These are phyloP conservation scores for Candida albicans DNA, from an alignment of 1,139 yeast species.

Conservation along the genomic window DNA sequence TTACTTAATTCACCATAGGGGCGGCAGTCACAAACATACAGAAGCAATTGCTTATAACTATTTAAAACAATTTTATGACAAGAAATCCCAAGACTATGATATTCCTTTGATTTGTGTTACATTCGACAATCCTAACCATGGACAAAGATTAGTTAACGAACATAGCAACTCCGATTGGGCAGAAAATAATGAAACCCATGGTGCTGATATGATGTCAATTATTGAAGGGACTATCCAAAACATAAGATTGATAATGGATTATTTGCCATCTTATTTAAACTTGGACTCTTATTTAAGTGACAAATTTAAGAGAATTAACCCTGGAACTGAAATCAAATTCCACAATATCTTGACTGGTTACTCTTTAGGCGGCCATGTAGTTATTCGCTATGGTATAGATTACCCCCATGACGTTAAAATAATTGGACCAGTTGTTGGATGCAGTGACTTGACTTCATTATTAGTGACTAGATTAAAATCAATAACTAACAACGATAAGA, in stretches of 20 bases:
- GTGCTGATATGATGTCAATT: slow-evolving; percentile 50
- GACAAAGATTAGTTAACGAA: slow-evolving; percentile 42
- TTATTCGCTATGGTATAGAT: slow-evolving; percentile 46
- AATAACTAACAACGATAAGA: slow-evolving; percentile 24
- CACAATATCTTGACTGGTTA: slow-evolving; percentile 50
- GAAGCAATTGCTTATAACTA: slow-evolving; percentile 34
- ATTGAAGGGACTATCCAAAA: slow-evolving; percentile 56
- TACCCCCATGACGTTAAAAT: slow-evolving; percentile 40
- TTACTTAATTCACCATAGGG: slow-evolving; percentile 43
- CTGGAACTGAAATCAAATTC: slow-evolving; percentile 20
- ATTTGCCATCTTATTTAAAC: slow-evolving; percentile 46
- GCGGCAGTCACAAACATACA: slow-evolving; percentile 27
- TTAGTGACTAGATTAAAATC: slow-evolving; percentile 37
- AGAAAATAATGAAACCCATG: slow-evolving; percentile 45
- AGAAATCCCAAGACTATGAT: slow-evolving; percentile 15
- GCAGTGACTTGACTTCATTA: slow-evolving; percentile 44
- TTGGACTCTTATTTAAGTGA: slow-evolving; percentile 31
- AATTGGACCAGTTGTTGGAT: slow-evolving; percentile 50
- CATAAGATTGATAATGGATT: slow-evolving; percentile 46
- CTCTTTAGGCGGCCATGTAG: slow-evolving; percentile 63
- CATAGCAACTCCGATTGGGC: slow-evolving; percentile 45
- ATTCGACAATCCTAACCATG: slow-evolving; percentile 65
- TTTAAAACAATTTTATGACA: slow-evolving; percentile 26
- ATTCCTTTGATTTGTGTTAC: slow-evolving; percentile 48
- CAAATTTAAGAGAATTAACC: slow-evolving; percentile 20